Evolutionary conservation across 768 basidiomycete genomes (phyloP), one percentile per base, ranked within the genome.

Genomic region (Suillus placidus): DNA sequence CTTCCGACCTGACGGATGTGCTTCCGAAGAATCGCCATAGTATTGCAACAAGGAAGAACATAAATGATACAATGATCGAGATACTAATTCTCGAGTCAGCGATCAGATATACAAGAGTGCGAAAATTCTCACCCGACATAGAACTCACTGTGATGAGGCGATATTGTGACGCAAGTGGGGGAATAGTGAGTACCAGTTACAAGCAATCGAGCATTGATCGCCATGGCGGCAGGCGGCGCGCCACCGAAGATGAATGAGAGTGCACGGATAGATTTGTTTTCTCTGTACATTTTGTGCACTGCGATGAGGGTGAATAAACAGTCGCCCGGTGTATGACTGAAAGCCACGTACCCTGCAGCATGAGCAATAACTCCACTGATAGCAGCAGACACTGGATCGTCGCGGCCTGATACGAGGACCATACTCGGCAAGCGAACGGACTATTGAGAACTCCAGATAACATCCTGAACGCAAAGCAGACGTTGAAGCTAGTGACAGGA

Each of bases 391-490:
- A 8, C 47, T 75, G 72, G 18, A 69, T 23, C 6, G 61, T 18
- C 12, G 23, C 0, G 3, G 72, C 66, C 60, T 75, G 69, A 56
- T 66, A 74, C 1, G 3, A 6, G 30, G 65, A 69, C 73, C 73
- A 74, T 6, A 56, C 0, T 14, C 42, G 64, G 35, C 73, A 74
- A 34, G 63, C 61, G 3, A 30, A 1, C 8, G 65, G 51, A 0
- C 69, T 37, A 3, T 67, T 64, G 12, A 40, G 9, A 55, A 68
- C 23, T 0, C 66, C 71, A 8, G 62, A 20, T 14, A 61, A 57
- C 68, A 74, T 72, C 16, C 73, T 71, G 12, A 66, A 47, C 4
- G 68, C 51, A 40, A 74, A 74, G 40, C 52, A 65, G 26, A 75
- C 45, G 40, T 70, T 74, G 8, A 65, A 73, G 23, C 73, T 74